Evolutionary conservation across 192 early-diverging fungal species (phyloP).

Genomic region (Rhizoclosmatium sp.): DNA sequence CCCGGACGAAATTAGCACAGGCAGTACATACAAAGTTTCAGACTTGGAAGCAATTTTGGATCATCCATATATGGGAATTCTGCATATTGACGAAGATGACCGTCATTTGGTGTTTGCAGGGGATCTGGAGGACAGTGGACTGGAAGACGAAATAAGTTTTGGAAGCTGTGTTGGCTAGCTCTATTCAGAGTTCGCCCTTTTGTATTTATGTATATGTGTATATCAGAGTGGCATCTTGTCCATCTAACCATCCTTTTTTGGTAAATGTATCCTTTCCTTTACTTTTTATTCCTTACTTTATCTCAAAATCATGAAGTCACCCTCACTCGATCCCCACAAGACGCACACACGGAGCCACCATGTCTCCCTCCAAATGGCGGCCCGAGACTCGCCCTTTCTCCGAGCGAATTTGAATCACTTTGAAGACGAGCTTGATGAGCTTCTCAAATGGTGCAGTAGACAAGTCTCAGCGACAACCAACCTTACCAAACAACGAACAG

Average conservation of each 20-base stretch:
- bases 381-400: slow-evolving; percentile 29
- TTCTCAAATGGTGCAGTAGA: slow-evolving; percentile 22
- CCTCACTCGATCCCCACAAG: slow-evolving; percentile 12
- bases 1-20: too few relatives aligned
- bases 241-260: background rate
- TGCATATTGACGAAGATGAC: too few relatives aligned
- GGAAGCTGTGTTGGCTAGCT: slow-evolving; percentile 1
- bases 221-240: background rate
- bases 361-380: slow-evolving; percentile 37
- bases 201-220: background rate
- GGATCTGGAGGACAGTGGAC: background rate
- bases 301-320: slow-evolving; percentile 9
- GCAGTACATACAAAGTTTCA: too few relatives aligned
- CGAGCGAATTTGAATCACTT: slow-evolving; percentile 34
- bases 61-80: too few relatives aligned
- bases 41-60: too few relatives aligned
- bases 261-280: background rate
- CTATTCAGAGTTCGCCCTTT: background rate
- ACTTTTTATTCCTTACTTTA: background rate
- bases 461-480: background rate
- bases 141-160: background rate
- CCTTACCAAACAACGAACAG: background rate
- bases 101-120: too few relatives aligned
- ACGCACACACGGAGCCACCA: slow-evolving; percentile 29
- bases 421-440: slow-evolving; percentile 33